These are phyloP conservation scores for Phytopythium aichiense DNA, from an alignment of 352 stramenopile genomes.

Conservation along the genomic window DNA sequence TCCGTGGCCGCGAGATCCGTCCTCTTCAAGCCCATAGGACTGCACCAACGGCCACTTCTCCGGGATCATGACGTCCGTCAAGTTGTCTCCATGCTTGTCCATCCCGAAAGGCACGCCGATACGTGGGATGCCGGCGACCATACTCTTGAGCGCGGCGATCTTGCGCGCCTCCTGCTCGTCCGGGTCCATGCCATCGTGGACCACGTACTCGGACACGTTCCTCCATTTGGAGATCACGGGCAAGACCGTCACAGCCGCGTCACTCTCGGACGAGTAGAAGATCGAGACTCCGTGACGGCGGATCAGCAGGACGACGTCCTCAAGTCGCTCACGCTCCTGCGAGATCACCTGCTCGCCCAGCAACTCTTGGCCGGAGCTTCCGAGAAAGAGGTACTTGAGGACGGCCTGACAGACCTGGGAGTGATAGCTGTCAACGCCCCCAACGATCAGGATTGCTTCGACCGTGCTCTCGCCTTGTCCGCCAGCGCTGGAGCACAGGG, in stretches of 20 bases:
- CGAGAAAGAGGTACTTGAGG: conserved; percentile 77
- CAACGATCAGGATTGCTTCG: conserved; percentile 62
- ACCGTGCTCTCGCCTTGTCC: conserved; percentile 10
- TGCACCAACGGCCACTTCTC: conserved; percentile 80
- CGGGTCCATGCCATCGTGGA: conserved; percentile 59
- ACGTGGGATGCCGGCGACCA: conserved; percentile 38
- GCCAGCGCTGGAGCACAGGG: conserved; percentile 26
- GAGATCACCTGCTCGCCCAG: conserved; percentile 71
- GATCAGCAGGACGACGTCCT: conserved; percentile 68
- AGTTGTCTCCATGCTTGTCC: conserved; percentile 22
- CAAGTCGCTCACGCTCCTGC: conserved; percentile 55
- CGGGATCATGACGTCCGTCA: conserved; percentile 47
- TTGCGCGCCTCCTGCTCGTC: conserved; percentile 74
- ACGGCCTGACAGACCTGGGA: conserved; percentile 54
- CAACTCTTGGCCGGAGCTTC: conserved; percentile 63
- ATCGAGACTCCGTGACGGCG: conserved; percentile 31
- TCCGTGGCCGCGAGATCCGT: conserved; percentile 25
- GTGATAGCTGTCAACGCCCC: conserved; percentile 66
- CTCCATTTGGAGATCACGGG: conserved; percentile 64
- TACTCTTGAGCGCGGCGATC: conserved; percentile 55
- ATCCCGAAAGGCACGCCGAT: conserved; percentile 60
- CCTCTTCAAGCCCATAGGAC: conserved; percentile 52
- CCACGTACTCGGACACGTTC: conserved; percentile 57
- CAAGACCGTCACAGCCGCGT: conserved; percentile 56
- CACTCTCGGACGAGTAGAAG: conserved; percentile 67